These are phyloP conservation scores for Teratosphaeriaceae sp. DNA, from an alignment of 2,329 filamentous ascomycete genomes.

Conservation along the genomic window DNA sequence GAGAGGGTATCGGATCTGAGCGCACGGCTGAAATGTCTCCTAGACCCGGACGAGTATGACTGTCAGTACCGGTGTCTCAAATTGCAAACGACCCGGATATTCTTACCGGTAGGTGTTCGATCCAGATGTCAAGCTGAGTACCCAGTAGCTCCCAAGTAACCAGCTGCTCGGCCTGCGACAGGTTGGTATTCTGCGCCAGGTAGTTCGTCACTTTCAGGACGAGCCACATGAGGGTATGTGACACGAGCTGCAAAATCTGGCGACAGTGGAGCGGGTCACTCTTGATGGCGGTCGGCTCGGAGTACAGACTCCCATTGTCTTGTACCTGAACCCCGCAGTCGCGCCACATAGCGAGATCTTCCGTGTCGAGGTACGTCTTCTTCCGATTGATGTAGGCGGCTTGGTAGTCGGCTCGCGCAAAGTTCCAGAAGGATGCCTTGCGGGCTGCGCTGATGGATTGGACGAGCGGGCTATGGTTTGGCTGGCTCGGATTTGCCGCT, in stretches of 20 bases:
- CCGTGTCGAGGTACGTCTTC: slow-evolving; percentile 54
- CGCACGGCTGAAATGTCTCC: slow-evolving; percentile 55
- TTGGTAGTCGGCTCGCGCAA: slow-evolving; percentile 45
- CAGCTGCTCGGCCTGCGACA: slow-evolving; percentile 30
- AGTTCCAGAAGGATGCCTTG: slow-evolving; percentile 60
- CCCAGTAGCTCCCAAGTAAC: slow-evolving; percentile 47
- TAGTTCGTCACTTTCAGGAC: slow-evolving; percentile 60
- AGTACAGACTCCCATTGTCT: slow-evolving; percentile 40
- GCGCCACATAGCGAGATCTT: slow-evolving; percentile 55
- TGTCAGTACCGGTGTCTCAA: too few species aligned
- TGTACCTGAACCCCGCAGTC: slow-evolving; percentile 55
- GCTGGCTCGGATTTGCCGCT: slow-evolving; percentile 28
- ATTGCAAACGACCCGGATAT: too few species aligned
- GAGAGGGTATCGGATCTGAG: slow-evolving; percentile 29
- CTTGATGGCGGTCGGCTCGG: slow-evolving; percentile 39
- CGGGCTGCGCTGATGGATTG: slow-evolving; percentile 48
- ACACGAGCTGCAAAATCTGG: slow-evolving; percentile 39
- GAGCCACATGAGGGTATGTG: slow-evolving; percentile 59
- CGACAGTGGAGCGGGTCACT: slow-evolving; percentile 42
- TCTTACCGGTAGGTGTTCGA: slow-evolving; percentile 50
- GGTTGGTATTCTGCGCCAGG: slow-evolving; percentile 47
- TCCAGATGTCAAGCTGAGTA: slow-evolving; percentile 55
- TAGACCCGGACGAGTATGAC: too few species aligned
- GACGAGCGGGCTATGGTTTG: slow-evolving; percentile 34
- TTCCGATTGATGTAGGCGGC: slow-evolving; percentile 50